A percentile compares a stretch with the other conserved stretches of the same genome.
phyloP scores from a whole-genome alignment of 306 rosid genomes.

The Castanea sativa region DNA sequence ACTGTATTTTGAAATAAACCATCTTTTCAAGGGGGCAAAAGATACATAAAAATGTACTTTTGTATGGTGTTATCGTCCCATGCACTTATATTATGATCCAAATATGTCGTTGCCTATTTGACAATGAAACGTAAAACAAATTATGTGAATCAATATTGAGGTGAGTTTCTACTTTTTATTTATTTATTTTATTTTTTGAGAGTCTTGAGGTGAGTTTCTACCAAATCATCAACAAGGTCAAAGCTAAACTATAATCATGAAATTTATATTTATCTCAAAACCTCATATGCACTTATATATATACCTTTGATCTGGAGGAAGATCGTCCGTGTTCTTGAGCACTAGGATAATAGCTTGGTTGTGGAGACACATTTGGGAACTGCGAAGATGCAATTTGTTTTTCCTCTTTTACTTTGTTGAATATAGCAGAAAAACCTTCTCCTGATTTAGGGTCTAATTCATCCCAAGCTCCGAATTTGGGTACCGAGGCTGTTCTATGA shows the following conservation, averaged over 20 bases:
- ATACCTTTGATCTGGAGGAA: conserved; percentile 30
- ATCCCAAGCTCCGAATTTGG: conserved; percentile 64
- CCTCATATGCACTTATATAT: neutral
- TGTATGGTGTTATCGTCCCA: too few relatives aligned
- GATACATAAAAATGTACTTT: too few relatives aligned
- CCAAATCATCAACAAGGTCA: neutral
- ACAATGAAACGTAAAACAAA: too few relatives aligned
- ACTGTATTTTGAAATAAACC: too few relatives aligned
- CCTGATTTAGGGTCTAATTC: conserved; percentile 46
- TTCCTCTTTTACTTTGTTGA: conserved; percentile 33
- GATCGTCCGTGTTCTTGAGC: neutral
- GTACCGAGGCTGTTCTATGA: conserved; percentile 30
- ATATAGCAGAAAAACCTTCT: conserved; percentile 40
- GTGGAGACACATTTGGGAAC: neutral
- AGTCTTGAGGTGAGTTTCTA: neutral
- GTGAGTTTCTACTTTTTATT: neutral
- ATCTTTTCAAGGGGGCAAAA: too few relatives aligned
- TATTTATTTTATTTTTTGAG: too few relatives aligned
- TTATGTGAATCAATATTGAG: too few relatives aligned
- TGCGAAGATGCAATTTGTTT: conserved; percentile 19
- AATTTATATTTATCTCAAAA: neutral
- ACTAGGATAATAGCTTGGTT: neutral
- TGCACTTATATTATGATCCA: too few relatives aligned
- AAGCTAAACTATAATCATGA: neutral
- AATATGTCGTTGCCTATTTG: too few relatives aligned